phyloP scores from a whole-genome alignment of 2,329 filamentous ascomycete species.

The Ceratocystis papillata region DNA sequence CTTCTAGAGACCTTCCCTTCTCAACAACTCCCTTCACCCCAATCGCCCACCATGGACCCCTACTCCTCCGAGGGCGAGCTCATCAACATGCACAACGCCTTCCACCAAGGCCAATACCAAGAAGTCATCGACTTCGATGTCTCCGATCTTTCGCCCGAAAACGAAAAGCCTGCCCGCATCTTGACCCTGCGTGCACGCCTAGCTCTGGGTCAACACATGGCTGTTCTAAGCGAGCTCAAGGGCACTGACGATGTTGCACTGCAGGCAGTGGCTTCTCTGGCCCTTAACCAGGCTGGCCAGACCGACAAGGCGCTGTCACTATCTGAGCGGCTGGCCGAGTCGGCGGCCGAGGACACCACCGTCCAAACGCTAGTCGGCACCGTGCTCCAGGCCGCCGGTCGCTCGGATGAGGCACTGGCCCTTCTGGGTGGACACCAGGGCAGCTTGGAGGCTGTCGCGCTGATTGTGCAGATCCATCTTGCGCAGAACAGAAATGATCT shows the following conservation, averaged over 20 bases:
- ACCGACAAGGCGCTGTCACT: constrained; percentile 50
- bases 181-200: constrained; percentile 73
- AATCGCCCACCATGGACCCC: constrained; percentile 48
- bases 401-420: constrained; percentile 73
- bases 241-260: constrained; percentile 55
- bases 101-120: constrained; percentile 74
- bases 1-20: constrained; percentile 13
- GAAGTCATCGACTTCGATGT: constrained; percentile 78
- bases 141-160: constrained; percentile 65
- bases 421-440: constrained; percentile 75
- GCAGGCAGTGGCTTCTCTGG: constrained; percentile 64
- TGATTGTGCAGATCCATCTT: constrained; percentile 87
- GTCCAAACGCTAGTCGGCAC: constrained; percentile 78
- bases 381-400: constrained; percentile 66
- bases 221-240: constrained; percentile 59
- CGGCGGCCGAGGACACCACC: constrained; percentile 58
- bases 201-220: constrained; percentile 65
- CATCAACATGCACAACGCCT: constrained; percentile 60
- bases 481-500: constrained; percentile 85
- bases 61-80: constrained; percentile 62
- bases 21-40: constrained; percentile 23
- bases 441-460: constrained; percentile 66
- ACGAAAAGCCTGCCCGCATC: constrained; percentile 63
- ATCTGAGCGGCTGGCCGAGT: constrained; percentile 56
- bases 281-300: constrained; percentile 52